Evolutionary conservation across 2,329 filamentous ascomycete genomes (phyloP).

Genomic region (Colletotrichum brevisporum): DNA sequence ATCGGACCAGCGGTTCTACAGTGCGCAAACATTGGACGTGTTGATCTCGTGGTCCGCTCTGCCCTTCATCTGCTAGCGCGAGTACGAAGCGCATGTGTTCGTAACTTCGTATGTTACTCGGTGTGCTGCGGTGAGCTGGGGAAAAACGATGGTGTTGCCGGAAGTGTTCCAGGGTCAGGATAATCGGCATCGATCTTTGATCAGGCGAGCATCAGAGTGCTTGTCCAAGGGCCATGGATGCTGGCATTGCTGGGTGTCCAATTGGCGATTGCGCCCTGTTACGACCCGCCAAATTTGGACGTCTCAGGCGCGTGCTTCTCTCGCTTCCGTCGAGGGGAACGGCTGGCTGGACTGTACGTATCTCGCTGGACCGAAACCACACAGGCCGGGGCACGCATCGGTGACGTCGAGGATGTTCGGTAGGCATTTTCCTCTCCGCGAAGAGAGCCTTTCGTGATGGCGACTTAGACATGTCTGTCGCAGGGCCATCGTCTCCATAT

Average conservation of each 20-base stretch:
- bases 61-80: conserved; percentile 4
- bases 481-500: not conserved
- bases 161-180: conserved; percentile 29
- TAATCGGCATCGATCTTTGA: conserved; percentile 15
- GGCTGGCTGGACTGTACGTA: not conserved
- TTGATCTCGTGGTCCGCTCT: conserved; percentile 15
- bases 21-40: conserved; percentile 19
- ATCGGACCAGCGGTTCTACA: conserved; percentile 26
- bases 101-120: conserved; percentile 14
- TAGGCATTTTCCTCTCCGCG: conserved; percentile 7
- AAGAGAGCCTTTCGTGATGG: not conserved
- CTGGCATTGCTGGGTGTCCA: no score
- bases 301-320: conserved; percentile 34
- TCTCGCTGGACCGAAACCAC: conserved; percentile 26
- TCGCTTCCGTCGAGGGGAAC: not conserved
- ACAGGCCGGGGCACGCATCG: conserved; percentile 14
- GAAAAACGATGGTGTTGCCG: conserved; percentile 30
- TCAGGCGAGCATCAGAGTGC: not conserved
- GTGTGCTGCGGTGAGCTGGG: conserved; percentile 20
- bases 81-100: not conserved
- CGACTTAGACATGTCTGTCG: conserved; percentile 15
- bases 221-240: not conserved
- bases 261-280: not conserved
- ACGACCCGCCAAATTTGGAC: conserved; percentile 33
- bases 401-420: conserved; percentile 30